Evolutionary conservation across 2,329 filamentous ascomycete genomes (phyloP).

Genomic region (Sporothrix phasma): DNA sequence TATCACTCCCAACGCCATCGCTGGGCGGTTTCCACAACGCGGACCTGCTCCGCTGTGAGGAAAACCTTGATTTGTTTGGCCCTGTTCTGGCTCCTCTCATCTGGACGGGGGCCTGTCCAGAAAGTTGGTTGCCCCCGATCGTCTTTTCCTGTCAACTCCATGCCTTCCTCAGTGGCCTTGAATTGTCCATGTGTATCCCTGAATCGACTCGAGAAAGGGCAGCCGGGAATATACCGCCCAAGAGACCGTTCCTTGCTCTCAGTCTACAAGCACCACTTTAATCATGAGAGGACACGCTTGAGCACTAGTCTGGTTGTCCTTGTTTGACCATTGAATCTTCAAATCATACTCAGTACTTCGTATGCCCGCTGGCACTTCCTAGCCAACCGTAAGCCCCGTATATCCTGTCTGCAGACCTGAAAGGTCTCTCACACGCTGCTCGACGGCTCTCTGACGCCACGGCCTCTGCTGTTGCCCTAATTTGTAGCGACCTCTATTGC

Average conservation of each 20-base stretch:
- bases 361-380: background rate
- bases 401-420: background rate
- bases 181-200: no score
- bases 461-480: slow-evolving; percentile 1
- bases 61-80: slow-evolving; percentile 5
- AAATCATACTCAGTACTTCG: no score
- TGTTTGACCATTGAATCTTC: no score
- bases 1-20: background rate
- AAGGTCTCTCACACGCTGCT: background rate
- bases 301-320: background rate
- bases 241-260: background rate
- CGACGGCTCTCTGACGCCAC: background rate
- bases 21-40: background rate
- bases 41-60: background rate
- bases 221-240: no score
- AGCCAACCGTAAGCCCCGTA: background rate
- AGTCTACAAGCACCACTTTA: background rate
- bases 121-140: background rate
- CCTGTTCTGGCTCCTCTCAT: background rate
- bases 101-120: background rate
- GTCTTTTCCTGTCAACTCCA: background rate
- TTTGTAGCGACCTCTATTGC: background rate
- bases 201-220: no score
- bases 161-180: background rate
- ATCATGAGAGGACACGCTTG: no score